Base-by-base conservation (phyloP, 169 alveolate species). In the Plasmodium billcollinsi region DNA sequence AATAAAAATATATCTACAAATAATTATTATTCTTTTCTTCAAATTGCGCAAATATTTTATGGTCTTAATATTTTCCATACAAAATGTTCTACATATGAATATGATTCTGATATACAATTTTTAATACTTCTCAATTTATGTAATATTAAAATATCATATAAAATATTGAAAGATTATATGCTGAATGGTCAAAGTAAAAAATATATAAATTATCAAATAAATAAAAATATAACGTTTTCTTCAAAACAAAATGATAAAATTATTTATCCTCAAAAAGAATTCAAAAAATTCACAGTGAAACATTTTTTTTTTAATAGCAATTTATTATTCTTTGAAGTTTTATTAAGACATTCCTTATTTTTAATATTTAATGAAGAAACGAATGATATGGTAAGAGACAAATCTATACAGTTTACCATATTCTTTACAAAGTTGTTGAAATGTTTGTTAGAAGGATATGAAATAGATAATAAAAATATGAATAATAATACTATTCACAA, bases 91-190 rank as follows among this genome's bases (percentile, higher is more conserved):
- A 20, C 58, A 1, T 45, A 86, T 26, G 88, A 86, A 24, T 86
- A 72, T 65, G 86, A 86, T 33, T 49, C 92, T 24, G 88, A 86
- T 47, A 59, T 54, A 12, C 92, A 86, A 65, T 86, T 72, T 86
- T 67, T 86, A 54, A 72, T 86, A 43, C 29, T 86, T 9, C 33
- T 72, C 15, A 88, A 71, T 49, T 21, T 86, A 12, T 50, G 88
- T 39, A 72, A 72, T 72, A 21, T 86, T 54, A 72, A 86, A 59
- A 61, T 86, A 33, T 24, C 75, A 2, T 58, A 20, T 33, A 59
- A 39, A 24, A 39, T 56, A 52, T 39, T 5, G 14, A 26, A 49
- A 21, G 69, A 80, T 54, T n/a, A 47, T 4, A 8, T 21, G 69
- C 20, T 14, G 1, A 24, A 43, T 26, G 71, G 74, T 12, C 71